These are phyloP conservation scores for Leptographium lundbergii DNA, from an alignment of 2,329 filamentous ascomycete genomes.

Conservation along the genomic window DNA sequence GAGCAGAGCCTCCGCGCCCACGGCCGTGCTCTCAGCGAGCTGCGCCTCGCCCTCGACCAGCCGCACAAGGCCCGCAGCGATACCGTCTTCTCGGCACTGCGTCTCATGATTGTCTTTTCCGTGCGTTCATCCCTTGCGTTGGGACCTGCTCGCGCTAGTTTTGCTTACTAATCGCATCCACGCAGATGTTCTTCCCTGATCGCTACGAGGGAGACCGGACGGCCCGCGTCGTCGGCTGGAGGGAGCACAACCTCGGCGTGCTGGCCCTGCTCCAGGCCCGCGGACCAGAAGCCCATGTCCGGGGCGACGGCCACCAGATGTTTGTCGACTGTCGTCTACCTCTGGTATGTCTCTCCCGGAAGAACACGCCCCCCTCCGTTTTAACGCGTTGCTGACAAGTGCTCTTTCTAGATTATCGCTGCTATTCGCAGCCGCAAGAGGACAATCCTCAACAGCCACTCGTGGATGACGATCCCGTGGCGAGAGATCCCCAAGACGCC, in stretches of 20 bases:
- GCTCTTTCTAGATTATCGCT: constrained; percentile 6
- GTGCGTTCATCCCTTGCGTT: constrained; percentile 1
- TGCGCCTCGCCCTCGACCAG: constrained; percentile 9
- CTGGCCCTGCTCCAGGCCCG: constrained; percentile 10
- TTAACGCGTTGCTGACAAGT: not conserved
- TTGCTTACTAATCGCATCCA: too few species aligned
- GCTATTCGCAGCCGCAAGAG: constrained; percentile 9
- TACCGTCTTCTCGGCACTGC: constrained; percentile 11
- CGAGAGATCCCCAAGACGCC: constrained; percentile 8
- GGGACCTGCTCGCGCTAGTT: too few species aligned
- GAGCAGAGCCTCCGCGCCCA: constrained; percentile 11
- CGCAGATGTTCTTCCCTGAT: constrained; percentile 13
- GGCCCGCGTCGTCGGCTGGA: constrained; percentile 11
- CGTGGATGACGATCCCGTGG: constrained; percentile 15
- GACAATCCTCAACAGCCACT: constrained; percentile 6
- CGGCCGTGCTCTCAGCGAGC: constrained; percentile 11
- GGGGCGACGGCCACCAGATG: constrained; percentile 12
- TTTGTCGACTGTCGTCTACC: constrained; percentile 13
- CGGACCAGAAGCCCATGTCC: constrained; percentile 9
- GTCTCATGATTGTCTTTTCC: constrained; percentile 15
- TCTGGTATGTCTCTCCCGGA: constrained; percentile 3
- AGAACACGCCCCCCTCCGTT: not conserved
- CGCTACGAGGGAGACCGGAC: constrained; percentile 10
- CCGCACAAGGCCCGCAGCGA: constrained; percentile 10
- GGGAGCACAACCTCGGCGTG: constrained; percentile 11